A percentile compares a stretch with the other conserved stretches of the same genome.
These are phyloP conservation scores for Diaporthe vaccinii DNA, from an alignment of 2,329 filamentous ascomycete genomes.

Conservation along the genomic window DNA sequence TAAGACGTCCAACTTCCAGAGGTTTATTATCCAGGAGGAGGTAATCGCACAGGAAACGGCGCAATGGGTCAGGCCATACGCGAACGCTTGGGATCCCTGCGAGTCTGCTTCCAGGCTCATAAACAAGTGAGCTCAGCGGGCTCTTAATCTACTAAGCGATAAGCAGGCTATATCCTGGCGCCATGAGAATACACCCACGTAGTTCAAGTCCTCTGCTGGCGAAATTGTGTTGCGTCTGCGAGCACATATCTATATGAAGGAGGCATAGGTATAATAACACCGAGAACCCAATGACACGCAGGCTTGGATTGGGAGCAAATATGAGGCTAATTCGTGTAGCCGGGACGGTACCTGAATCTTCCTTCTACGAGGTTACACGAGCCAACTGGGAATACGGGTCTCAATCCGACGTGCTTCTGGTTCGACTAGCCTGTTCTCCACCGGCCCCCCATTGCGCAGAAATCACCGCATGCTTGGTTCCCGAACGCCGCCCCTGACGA, in stretches of 20 bases:
- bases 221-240: not conserved
- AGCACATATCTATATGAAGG: not conserved
- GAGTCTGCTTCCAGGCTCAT: not conserved
- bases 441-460: slow-evolving; percentile 27
- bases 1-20: not conserved
- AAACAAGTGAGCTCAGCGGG: not conserved
- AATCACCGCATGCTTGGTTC: slow-evolving; percentile 37
- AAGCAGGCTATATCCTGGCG: not conserved
- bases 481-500: slow-evolving; percentile 32
- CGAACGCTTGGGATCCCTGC: not conserved
- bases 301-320: slow-evolving; percentile 6
- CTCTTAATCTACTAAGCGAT: not conserved
- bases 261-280: slow-evolving; percentile 4
- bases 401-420: slow-evolving; percentile 21
- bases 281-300: not conserved
- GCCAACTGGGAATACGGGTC: slow-evolving; percentile 28
- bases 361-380: slow-evolving; percentile 22
- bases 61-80: not conserved
- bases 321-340: slow-evolving; percentile 31
- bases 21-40: not conserved
- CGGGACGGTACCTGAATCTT: slow-evolving; percentile 11
- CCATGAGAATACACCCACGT: not conserved
- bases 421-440: slow-evolving; percentile 29
- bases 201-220: not conserved
- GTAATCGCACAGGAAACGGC: not conserved